Evolutionary conservation across 345 rosid genomes (phyloP), one percentile per base, ranked within the genome.

Genomic region (Citrus mangshanensis): DNA sequence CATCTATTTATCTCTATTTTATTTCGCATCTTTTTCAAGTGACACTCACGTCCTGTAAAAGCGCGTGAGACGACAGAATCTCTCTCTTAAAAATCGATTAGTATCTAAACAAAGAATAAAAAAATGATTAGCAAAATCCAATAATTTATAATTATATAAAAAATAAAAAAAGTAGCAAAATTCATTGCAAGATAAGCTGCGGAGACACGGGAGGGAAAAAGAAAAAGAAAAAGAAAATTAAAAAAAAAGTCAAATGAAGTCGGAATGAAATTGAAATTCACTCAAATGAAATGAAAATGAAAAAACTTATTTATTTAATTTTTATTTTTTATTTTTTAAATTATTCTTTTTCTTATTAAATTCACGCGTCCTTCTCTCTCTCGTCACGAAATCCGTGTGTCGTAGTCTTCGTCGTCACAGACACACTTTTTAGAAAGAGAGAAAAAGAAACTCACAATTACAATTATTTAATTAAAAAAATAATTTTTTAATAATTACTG

Each of bases 231-330:
- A 70, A 21, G 7, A 9, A 27, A 5, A 27, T 2, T 2, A 22
- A 13, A 4, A n/a, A n/a, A n/a, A 82, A 68, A 79, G 85, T 78
- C 78, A 88, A 92, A 91, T 89, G 88, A 77, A 82, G 99, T 90
- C 98, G 98, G 97, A 90, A 93, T 90, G 85, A 89, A 86, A 88
- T 86, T 84, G 80, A 91, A 86, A 87, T 90, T 76, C 84, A 76
- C 24, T 61, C 35, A 38, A 24, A 74, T 68, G 40, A 75, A 78
- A 78, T 60, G 69, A 27, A 74, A 78, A 78, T 28, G 55, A 69
- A n/a, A n/a, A 16, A 6, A 69, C 4, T 37, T 37, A 13, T n/a
- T 35, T 22, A 34, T 34, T 37, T 35, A 3, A 22, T 24, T 42
- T 42, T 40, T 2, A 40, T n/a, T 9, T 40, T 42, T 10, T 2